Evolutionary conservation across 176 grass and related monocot genomes (phyloP).

Genomic region (Hsuehochloa calcarea): DNA sequence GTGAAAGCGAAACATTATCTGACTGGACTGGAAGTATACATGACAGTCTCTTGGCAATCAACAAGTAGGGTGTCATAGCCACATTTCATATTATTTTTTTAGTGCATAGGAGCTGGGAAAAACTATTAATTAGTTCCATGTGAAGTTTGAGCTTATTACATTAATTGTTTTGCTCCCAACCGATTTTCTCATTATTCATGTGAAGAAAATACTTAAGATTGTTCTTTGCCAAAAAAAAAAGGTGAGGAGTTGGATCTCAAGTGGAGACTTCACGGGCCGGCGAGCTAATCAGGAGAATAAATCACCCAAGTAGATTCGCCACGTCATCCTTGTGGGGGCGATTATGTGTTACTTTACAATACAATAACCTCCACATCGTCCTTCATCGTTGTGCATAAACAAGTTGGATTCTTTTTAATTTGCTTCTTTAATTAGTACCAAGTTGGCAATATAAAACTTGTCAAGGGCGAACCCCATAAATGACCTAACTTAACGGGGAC

Average conservation of each 20-base stretch:
- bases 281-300: slow-evolving; percentile 11
- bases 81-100: slow-evolving; percentile 15
- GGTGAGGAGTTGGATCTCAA: not conserved
- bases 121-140: not conserved
- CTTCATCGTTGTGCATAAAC: slow-evolving; percentile 28
- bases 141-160: not conserved
- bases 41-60: not conserved
- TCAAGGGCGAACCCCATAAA: slow-evolving; percentile 29
- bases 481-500: slow-evolving; percentile 28
- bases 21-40: slow-evolving; percentile 9
- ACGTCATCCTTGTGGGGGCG: slow-evolving; percentile 12
- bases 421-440: slow-evolving; percentile 29
- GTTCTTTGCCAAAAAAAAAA: not conserved
- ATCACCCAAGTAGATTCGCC: slow-evolving; percentile 35
- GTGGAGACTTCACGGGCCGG: not conserved
- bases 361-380: slow-evolving; percentile 35
- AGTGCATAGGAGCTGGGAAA: not conserved
- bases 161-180: not conserved
- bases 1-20: slow-evolving; percentile 38
- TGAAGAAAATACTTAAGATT: not conserved
- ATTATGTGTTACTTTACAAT: slow-evolving; percentile 24
- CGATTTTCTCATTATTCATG: not conserved
- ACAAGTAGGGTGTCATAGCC: not conserved
- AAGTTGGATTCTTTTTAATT: slow-evolving; percentile 15
- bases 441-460: slow-evolving; percentile 37